phyloP scores from a whole-genome alignment of 1,284 basidiomycete genomes.

The Volvariella surrecta region DNA sequence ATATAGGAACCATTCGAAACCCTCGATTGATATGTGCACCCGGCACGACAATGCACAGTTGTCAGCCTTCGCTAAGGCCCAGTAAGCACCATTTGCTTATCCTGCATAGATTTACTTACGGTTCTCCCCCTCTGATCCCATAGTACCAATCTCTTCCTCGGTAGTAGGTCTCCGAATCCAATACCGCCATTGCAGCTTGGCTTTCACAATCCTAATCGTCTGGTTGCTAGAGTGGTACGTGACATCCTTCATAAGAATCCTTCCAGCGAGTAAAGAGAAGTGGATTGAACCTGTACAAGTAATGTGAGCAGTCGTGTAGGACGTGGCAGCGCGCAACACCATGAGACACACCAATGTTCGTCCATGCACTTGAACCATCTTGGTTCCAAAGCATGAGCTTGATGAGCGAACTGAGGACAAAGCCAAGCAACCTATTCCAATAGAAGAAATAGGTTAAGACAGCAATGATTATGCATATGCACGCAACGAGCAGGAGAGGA shows the following conservation, averaged over 20 bases:
- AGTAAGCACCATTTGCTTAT: too few relatives aligned
- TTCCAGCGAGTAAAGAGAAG: conserved; percentile 80
- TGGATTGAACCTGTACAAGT: conserved; percentile 68
- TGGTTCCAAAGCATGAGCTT: conserved; percentile 68
- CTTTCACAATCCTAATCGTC: conserved; percentile 74
- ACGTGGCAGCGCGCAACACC: conserved; percentile 5
- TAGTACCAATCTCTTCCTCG: conserved; percentile 54
- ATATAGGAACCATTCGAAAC: conserved; percentile 86
- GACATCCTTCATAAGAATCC: conserved; percentile 80
- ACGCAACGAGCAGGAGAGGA: conserved; percentile 56
- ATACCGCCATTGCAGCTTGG: conserved; percentile 84
- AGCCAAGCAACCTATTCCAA: conserved; percentile 79
- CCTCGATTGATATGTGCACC: conserved; percentile 70
- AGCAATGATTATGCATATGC: conserved; percentile 62
- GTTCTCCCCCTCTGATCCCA: conserved; percentile 49
- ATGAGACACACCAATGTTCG: conserved; percentile 53
- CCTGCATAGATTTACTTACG: conserved; percentile 11
- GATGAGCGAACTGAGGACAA: conserved; percentile 49
- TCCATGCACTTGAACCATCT: conserved; percentile 61
- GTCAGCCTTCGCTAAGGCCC: conserved; percentile 22
- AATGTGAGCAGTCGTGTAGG: neutral
- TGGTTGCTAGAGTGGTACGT: conserved; percentile 88
- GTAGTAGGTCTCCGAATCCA: conserved; percentile 74
- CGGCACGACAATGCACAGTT: conserved; percentile 55
- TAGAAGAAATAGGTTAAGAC: conserved; percentile 82